Evolutionary conservation across 2,329 filamentous ascomycete species (phyloP), one percentile per base, ranked within the genome.

Genomic region (Alternaria tenuissima): DNA sequence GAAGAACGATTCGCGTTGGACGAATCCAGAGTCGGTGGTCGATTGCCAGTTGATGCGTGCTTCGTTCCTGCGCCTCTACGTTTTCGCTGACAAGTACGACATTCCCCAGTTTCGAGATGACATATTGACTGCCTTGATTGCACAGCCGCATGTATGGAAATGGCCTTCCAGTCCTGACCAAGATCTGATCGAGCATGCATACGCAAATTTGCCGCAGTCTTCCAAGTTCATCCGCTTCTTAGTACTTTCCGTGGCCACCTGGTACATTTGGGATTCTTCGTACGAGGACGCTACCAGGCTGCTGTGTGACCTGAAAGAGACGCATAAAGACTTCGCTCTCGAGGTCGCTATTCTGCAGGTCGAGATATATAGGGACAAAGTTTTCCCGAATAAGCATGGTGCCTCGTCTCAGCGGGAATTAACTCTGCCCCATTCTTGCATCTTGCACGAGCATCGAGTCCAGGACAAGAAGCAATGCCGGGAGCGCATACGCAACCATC

Each of bases 401-500:
- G 3, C 8, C 28, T 28, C 18, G 3, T 0, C 5, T n/a, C 2
- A 5, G 18, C 1, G 32, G 6, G 5, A 2, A 7, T 11, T 9
- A 0, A 18, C 28, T 24, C 0, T 48, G 44, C 18, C 44, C 0
- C 3, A 48, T 48, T 34, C 44, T 11, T 48, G 44, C 18, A 3
- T 24, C 7, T 38, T 55, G 0, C 63, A 68, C 5, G 57, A 61
- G n/a, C 59, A 64, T 8, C 30, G 41, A 1, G 38, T 26, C 0
- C 28, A 46, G 4, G 36, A 53, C 8, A 18, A 57, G 4, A 26
- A 39, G 6, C 18, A 55, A 9, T 66, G 62, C 28, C 53, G 62
- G 8, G 5, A 55, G 8, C 59, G 57, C 12, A 59, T 65, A 12
- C 6, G 16, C 1, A 8, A 46, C 16, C 42, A 42, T 8, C 30